Evolutionary conservation across 139 green algal species (phyloP).

Genomic region (Spirogloea muscicola): DNA sequence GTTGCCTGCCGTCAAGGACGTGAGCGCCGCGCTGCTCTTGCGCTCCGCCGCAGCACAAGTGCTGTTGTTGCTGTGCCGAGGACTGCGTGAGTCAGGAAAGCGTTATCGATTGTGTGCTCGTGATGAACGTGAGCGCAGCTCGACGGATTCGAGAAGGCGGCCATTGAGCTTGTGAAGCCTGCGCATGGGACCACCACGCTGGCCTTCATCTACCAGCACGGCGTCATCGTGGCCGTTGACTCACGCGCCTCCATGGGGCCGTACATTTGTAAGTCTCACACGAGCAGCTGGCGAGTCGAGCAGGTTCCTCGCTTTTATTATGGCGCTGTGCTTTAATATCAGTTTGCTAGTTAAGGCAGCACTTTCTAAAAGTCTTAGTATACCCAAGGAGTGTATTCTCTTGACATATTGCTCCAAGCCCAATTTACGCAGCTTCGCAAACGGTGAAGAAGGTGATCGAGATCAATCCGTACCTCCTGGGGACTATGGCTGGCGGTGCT

Average conservation of each 20-base stretch:
- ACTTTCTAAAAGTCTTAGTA: no score
- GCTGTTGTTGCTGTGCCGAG: no score
- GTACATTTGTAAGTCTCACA: conserved; percentile 88
- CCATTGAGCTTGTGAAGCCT: conserved; percentile 94
- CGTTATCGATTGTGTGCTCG: no score
- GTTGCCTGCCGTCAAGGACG: conserved; percentile 22
- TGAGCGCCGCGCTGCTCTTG: not conserved
- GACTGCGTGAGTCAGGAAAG: no score
- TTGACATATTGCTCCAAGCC: no score
- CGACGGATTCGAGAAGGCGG: conserved; percentile 88
- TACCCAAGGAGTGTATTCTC: no score
- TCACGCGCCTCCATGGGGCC: conserved; percentile 93
- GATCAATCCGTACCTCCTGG: conserved; percentile 97
- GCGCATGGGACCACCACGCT: conserved; percentile 96
- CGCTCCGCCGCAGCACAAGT: not conserved
- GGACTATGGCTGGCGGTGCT: conserved; percentile 97
- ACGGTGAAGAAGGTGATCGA: conserved; percentile 81
- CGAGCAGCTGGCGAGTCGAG: no score
- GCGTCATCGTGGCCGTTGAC: conserved; percentile 96
- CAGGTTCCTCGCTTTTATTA: no score
- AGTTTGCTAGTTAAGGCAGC: no score
- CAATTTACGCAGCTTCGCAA: conserved; percentile 43
- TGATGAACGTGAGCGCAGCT: no score
- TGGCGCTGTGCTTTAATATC: no score
- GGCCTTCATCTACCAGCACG: conserved; percentile 94